Base-by-base conservation (phyloP, 176 grass and related monocot species). In the barley (Hordeum vulgare) region DNA sequence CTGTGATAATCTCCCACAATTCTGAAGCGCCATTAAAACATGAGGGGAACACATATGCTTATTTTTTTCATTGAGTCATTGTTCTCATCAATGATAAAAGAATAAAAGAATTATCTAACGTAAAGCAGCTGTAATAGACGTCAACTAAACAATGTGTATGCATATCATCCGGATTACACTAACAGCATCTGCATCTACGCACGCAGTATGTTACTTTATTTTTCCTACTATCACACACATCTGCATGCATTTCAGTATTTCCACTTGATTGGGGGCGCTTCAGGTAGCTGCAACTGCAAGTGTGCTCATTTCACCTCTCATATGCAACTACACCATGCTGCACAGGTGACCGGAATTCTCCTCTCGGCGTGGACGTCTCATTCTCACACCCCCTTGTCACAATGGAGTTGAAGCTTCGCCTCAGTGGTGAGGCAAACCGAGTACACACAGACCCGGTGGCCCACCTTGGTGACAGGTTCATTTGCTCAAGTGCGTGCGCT, bases 391-490 rank as follows among this genome's bases (percentile, higher is more conserved):
- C 73, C 26, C 27, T 47, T 9, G 73, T 2, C 11, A 25, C 4
- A n/a, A 72, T 72, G 27, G 41, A 13, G 60, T 86, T 86, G 74
- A 90, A 83, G 83, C 74, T 86, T 13, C 64, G 82, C 31, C 82
- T 21, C 42, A 23, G 65, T 3, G 83, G 78, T n/a, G 88, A 88
- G n/a, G 94, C 31, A 41, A 97, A 90, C 58, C 81, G 66, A 71
- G 82, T 45, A 17, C 21, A 18, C 45, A 60, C 28, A 29, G 31
- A 27, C 47, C 20, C 27, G 45, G 66, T n/a, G 21, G 69, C 41
- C 37, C 56, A 68, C 84, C 75, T 72, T 17, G 95, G 92, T 44
- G 95, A 97, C 37, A 97, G 88, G 85, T 81, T 90, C 17, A 91
- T 71, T 66, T 87, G 88, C 75, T 97, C 92, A 47, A 97, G 81